These are phyloP conservation scores for Claviceps fusiformis DNA, from an alignment of 2,329 filamentous ascomycete genomes.

Conservation along the genomic window DNA sequence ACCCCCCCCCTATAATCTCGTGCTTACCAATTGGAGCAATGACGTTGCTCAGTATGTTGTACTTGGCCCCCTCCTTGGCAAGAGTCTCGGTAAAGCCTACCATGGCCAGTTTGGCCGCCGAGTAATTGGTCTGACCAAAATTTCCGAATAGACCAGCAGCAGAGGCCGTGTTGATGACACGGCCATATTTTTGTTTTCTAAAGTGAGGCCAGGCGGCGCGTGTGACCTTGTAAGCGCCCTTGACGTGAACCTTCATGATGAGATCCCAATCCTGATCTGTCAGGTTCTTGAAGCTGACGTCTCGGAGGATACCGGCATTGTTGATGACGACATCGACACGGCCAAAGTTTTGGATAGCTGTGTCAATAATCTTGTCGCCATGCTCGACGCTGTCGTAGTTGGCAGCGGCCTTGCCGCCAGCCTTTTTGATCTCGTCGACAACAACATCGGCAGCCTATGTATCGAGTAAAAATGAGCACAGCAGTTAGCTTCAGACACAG, in stretches of 20 bases:
- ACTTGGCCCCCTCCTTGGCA: slow-evolving; percentile 93
- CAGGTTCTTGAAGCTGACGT: slow-evolving; percentile 98
- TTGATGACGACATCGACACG: slow-evolving; percentile 93
- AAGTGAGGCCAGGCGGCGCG: slow-evolving; percentile 95
- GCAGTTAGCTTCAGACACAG: not conserved
- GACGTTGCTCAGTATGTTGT: slow-evolving; percentile 92
- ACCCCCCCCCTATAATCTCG: not conserved
- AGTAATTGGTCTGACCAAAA: slow-evolving; percentile 95
- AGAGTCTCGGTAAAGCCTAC: slow-evolving; percentile 97
- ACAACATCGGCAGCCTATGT: slow-evolving; percentile 66
- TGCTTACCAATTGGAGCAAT: slow-evolving; percentile 69
- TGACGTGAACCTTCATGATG: slow-evolving; percentile 83
- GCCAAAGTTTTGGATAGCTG: slow-evolving; percentile 66
- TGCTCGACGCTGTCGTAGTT: slow-evolving; percentile 95
- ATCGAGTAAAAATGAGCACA: not conserved
- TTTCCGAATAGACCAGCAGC: slow-evolving; percentile 89
- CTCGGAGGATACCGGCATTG: slow-evolving; percentile 90
- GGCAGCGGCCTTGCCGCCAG: slow-evolving; percentile 88
- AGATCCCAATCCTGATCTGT: slow-evolving; percentile 95
- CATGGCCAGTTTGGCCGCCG: slow-evolving; percentile 86
- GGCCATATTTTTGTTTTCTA: slow-evolving; percentile 95
- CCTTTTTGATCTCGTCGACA: slow-evolving; percentile 69
- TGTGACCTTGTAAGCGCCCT: slow-evolving; percentile 88
- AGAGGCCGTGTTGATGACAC: slow-evolving; percentile 94
- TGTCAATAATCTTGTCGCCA: slow-evolving; percentile 88